These are phyloP conservation scores for Pseudogymnoascus sp. DNA, from an alignment of 2,329 filamentous ascomycete species.

Conservation along the genomic window DNA sequence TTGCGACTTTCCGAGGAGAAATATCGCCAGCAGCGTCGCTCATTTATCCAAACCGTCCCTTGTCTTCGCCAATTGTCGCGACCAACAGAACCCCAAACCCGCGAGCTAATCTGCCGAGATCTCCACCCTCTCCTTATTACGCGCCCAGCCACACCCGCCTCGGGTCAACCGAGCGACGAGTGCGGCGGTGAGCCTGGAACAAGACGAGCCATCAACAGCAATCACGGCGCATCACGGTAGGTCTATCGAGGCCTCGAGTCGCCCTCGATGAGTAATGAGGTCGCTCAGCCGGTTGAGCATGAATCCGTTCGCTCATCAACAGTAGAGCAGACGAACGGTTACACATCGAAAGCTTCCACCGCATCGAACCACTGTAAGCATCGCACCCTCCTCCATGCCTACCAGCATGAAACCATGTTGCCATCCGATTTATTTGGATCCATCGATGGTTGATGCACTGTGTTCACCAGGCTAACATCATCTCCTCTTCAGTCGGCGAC, in stretches of 20 bases:
- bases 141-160: slow-evolving; percentile 8
- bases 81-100: not conserved
- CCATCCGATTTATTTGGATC: not conserved
- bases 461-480: slow-evolving; percentile 4
- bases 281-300: slow-evolving; percentile 28
- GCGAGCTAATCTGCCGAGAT: slow-evolving; percentile 7
- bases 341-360: slow-evolving; percentile 25
- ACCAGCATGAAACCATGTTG: not conserved
- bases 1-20: not conserved
- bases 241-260: slow-evolving; percentile 15
- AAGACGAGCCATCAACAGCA: slow-evolving; percentile 8
- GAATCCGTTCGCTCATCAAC: slow-evolving; percentile 25
- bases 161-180: slow-evolving; percentile 3
- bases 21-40: not conserved
- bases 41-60: not conserved
- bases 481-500: not conserved
- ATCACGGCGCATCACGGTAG: slow-evolving; percentile 10
- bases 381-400: not conserved
- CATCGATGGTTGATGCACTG: not conserved
- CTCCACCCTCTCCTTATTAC: slow-evolving; percentile 7
- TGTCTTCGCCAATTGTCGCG: slow-evolving; percentile 6
- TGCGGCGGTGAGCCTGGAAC: slow-evolving; percentile 1
- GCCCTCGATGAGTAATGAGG: slow-evolving; percentile 32
- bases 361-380: slow-evolving; percentile 20
- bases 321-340: slow-evolving; percentile 23